Evolutionary conservation across 306 rosid genomes (phyloP).

Genomic region (Prunus salicina): DNA sequence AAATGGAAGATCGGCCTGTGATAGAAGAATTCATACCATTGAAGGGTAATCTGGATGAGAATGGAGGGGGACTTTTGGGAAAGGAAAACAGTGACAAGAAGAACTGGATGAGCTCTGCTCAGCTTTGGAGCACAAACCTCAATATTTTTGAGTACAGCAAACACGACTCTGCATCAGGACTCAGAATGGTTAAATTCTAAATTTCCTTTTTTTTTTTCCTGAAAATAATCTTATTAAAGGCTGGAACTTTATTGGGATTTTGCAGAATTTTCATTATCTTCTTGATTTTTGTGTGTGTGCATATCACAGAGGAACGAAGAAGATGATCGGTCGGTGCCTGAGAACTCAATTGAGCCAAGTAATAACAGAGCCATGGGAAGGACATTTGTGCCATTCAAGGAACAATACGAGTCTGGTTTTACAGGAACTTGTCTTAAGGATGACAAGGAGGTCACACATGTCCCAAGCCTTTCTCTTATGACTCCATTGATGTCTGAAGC

Average conservation of each 20-base stretch:
- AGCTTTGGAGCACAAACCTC: conserved; percentile 55
- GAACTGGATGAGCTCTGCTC: conserved; percentile 60
- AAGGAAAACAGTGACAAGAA: conserved; percentile 41
- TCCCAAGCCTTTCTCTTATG: conserved; percentile 57
- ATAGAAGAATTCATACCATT: conserved; percentile 36
- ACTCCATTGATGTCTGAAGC: conserved; percentile 40
- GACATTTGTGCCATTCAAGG: conserved; percentile 44
- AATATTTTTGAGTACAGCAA: conserved; percentile 21
- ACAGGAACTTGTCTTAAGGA: conserved; percentile 29
- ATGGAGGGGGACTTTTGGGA: conserved; percentile 16
- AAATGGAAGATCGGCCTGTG: conserved; percentile 35
- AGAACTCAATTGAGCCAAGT: conserved; percentile 31
- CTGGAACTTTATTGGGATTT: conserved; percentile 6
- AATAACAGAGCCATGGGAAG: conserved; percentile 36
- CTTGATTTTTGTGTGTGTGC: background rate
- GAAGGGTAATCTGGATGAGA: conserved; percentile 29
- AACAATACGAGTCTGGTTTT: conserved; percentile 16
- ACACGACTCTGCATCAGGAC: conserved; percentile 11
- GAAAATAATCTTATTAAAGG: background rate
- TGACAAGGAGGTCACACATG: conserved; percentile 40
- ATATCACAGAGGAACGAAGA: conserved; percentile 46
- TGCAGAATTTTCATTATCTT: background rate
- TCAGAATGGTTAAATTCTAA: conserved; percentile 25
- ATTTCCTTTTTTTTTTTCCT: background rate
- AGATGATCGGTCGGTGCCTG: conserved; percentile 42